Conservation (phyloP, 331 rosid species). For the Cydonia oblonga region DNA sequence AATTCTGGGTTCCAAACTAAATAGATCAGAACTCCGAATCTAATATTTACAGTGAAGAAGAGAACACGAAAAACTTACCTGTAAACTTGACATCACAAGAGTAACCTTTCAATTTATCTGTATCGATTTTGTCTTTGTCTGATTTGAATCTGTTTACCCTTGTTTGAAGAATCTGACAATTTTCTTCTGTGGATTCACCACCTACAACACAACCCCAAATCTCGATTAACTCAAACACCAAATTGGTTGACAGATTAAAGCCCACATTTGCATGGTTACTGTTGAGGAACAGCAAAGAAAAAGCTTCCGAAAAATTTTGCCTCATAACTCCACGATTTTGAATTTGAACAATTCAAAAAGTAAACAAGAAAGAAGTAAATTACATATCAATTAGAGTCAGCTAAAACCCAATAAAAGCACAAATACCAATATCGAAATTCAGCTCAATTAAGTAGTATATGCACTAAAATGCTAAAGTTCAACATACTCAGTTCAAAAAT, state of each 20-base stretch:
- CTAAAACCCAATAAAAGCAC: neutral
- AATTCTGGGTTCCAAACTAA: neutral
- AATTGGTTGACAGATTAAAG: neutral
- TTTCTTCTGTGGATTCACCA: conserved; percentile 74
- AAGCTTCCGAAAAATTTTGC: neutral
- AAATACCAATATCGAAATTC: neutral
- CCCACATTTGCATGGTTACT: neutral
- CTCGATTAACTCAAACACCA: conserved; percentile 7
- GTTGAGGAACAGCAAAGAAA: no score
- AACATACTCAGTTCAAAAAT: neutral
- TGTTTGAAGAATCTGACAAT: conserved; percentile 92
- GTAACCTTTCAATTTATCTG: conserved; percentile 41
- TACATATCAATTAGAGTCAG: neutral
- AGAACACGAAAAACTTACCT: conserved; percentile 26
- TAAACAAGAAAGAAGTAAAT: neutral
- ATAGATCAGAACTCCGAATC: neutral
- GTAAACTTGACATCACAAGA: conserved; percentile 81
- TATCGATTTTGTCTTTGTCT: conserved; percentile 50
- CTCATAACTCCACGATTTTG: neutral
- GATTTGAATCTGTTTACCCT: conserved; percentile 85
- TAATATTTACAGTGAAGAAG: neutral
- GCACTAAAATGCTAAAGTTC: neutral
- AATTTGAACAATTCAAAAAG: neutral
- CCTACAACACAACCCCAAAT: conserved; percentile 36
- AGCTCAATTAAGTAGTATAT: neutral